Percentiles rank a stretch among this genome's conserved stretches.
Conservation (phyloP, 352 stramenopile genomes). For the Phytopythium boreale region DNA sequence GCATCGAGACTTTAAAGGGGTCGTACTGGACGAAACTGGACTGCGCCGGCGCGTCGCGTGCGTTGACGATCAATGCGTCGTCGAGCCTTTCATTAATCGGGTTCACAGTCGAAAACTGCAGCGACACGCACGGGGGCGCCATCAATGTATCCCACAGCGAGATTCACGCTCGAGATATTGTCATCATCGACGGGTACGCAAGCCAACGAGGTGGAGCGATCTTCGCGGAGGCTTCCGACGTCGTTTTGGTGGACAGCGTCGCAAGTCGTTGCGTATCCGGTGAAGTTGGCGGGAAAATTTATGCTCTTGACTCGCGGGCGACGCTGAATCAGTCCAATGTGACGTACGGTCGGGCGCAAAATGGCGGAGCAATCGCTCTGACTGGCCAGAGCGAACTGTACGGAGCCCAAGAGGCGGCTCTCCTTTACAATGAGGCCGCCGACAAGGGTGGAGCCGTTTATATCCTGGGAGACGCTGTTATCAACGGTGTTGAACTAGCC, state of each 20-base stretch:
- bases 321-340: constrained; percentile 20
- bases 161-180: constrained; percentile 20
- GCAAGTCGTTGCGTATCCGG: background rate
- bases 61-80: constrained; percentile 6
- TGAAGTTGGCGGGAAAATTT: constrained; percentile 24
- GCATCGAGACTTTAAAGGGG: constrained; percentile 40
- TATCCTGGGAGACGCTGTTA: constrained; percentile 8
- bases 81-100: constrained; percentile 30
- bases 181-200: constrained; percentile 16
- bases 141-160: constrained; percentile 17
- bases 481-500: constrained; percentile 9
- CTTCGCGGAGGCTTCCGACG: background rate
- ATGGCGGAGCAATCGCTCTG: constrained; percentile 26
- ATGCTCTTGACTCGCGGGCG: constrained; percentile 17
- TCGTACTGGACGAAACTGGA: constrained; percentile 48
- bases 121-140: constrained; percentile 14
- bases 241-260: background rate
- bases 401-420: constrained; percentile 1
- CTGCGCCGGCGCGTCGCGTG: constrained; percentile 20
- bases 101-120: constrained; percentile 38
- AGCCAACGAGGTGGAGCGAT: constrained; percentile 8
- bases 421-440: constrained; percentile 19
- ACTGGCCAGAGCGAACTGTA: constrained; percentile 9
- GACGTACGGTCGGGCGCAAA: constrained; percentile 15
- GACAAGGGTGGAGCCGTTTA: constrained; percentile 16